A percentile compares a stretch with the other conserved stretches of the same genome.
Evolutionary conservation across 2,329 filamentous ascomycete genomes (phyloP).

Genomic region (Paecilomyces sp.): DNA sequence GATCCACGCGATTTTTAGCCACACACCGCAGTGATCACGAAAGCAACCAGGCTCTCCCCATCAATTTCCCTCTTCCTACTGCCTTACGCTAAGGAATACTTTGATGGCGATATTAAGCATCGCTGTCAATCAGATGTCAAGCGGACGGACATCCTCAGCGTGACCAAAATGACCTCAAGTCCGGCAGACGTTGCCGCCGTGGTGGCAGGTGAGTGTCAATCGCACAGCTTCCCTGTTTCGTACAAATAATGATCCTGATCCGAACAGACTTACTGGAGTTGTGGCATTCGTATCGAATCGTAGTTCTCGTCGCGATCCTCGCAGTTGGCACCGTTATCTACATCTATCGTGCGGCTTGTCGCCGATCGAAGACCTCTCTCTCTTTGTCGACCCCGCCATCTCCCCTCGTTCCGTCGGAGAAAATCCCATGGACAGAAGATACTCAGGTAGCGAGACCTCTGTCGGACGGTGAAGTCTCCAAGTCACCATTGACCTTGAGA

Average conservation of each 20-base stretch:
- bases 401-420: constrained; percentile 21
- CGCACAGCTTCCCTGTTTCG: neutral
- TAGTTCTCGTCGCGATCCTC: constrained; percentile 25
- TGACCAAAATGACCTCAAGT: neutral
- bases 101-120: neutral
- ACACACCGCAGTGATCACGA: neutral
- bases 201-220: neutral
- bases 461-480: neutral
- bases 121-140: neutral
- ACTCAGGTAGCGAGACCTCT: neutral
- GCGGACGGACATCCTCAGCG: neutral
- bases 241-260: neutral
- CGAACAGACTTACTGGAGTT: constrained; percentile 29
- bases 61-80: neutral
- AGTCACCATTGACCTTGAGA: neutral
- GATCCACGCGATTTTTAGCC: neutral
- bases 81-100: neutral
- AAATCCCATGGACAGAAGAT: constrained; percentile 8
- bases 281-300: constrained; percentile 44
- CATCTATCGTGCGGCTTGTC: constrained; percentile 14
- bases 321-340: neutral
- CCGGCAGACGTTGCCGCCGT: neutral
- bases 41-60: neutral
- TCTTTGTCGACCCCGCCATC: constrained; percentile 25
- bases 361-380: constrained; percentile 18